phyloP scores from a whole-genome alignment of 805 yeast genomes.

The Wickerhamiella brachini region DNA sequence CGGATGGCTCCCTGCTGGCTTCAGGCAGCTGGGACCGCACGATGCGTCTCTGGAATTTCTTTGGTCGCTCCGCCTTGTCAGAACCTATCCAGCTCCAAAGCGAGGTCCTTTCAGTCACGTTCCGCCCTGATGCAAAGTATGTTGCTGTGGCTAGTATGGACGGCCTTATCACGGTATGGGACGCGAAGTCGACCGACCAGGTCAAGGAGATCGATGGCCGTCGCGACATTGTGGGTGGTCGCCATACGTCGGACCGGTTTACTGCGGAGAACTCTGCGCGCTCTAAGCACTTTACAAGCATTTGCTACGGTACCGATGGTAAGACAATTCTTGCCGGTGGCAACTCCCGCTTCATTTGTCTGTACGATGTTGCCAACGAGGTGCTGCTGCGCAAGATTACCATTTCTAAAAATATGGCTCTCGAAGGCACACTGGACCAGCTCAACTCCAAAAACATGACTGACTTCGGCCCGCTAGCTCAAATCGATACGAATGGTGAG shows the following conservation, averaged over 20 bases:
- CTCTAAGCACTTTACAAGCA: constrained; percentile 68
- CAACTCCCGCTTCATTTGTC: constrained; percentile 76
- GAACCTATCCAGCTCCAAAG: constrained; percentile 81
- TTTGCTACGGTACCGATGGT: constrained; percentile 84
- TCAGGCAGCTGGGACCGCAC: constrained; percentile 96
- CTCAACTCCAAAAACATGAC: constrained; percentile 74
- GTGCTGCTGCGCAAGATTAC: constrained; percentile 71
- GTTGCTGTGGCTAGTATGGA: constrained; percentile 79
- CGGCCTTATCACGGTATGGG: constrained; percentile 77
- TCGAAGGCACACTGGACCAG: constrained; percentile 73
- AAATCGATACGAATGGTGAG: constrained; percentile 77
- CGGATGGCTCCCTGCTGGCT: constrained; percentile 59
- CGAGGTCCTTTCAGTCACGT: constrained; percentile 68
- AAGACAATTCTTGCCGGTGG: constrained; percentile 83
- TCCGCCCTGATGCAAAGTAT: constrained; percentile 89
- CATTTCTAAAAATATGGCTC: constrained; percentile 77
- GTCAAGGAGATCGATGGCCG: constrained; percentile 73
- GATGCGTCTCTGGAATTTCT: constrained; percentile 82
- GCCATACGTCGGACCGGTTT: constrained; percentile 72
- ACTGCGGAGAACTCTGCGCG: constrained; percentile 67
- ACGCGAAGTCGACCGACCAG: constrained; percentile 69
- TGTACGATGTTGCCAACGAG: constrained; percentile 80
- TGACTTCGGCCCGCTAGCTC: constrained; percentile 73
- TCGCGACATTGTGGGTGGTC: constrained; percentile 74
- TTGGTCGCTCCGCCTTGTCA: constrained; percentile 71